Evolutionary conservation across 83 land plant species (phyloP).

Genomic region (Picea abies): DNA sequence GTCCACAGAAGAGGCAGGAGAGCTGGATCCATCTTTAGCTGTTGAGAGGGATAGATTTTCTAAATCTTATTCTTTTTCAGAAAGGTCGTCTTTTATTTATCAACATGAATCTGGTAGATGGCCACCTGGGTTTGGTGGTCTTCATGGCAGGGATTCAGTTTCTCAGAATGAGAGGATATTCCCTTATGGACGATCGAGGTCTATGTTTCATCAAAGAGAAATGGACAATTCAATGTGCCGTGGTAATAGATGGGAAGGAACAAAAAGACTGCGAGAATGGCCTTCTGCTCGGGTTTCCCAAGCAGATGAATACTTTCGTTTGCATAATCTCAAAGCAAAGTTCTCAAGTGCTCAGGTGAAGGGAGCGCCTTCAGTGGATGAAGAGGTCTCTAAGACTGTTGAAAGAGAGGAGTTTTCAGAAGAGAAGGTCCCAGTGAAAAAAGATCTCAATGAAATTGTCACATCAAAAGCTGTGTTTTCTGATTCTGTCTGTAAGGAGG

Average conservation of each 20-base stretch:
- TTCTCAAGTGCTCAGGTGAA: constrained; percentile 9
- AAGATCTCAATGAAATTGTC: constrained; percentile 10
- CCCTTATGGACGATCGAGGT: constrained; percentile 17
- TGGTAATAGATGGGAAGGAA: constrained; percentile 18
- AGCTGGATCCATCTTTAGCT: constrained; percentile 7
- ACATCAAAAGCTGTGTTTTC: background rate
- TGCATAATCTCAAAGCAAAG: constrained; percentile 22
- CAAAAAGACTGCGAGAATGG: constrained; percentile 43
- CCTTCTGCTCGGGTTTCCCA: constrained; percentile 14
- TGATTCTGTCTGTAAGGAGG: constrained; percentile 10
- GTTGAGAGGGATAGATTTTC: constrained; percentile 14
- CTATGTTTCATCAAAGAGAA: constrained; percentile 26
- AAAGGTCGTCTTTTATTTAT: constrained; percentile 21
- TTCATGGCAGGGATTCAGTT: constrained; percentile 2
- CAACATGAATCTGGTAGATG: constrained; percentile 20
- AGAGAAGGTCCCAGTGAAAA: constrained; percentile 10
- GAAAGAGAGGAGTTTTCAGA: constrained; percentile 10
- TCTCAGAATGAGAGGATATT: constrained; percentile 7
- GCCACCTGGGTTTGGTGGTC: constrained; percentile 20
- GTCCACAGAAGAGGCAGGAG: constrained; percentile 18
- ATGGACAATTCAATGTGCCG: constrained; percentile 22
- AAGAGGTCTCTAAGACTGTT: constrained; percentile 11
- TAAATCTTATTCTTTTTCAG: constrained; percentile 29
- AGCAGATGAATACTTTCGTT: constrained; percentile 21
- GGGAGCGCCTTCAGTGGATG: constrained; percentile 11